Evolutionary conservation across 176 grass and related monocot genomes (phyloP), one percentile per base, ranked within the genome.

Genomic region (Musa beccarii): DNA sequence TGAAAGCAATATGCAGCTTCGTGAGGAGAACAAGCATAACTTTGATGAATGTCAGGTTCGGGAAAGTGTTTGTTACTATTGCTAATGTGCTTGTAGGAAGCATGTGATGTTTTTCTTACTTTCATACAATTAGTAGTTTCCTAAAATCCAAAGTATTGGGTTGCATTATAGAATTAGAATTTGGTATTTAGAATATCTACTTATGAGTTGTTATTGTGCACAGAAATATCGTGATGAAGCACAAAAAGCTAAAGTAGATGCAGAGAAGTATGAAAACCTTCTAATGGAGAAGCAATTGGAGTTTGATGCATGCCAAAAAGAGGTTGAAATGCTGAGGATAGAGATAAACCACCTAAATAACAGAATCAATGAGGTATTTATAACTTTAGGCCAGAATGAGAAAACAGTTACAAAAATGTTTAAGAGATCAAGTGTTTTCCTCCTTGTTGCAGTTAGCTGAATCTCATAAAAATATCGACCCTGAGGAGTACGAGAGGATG

Each of bases 1-100:
- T 77, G 95, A 98, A 89, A 98, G 95, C 84, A 98, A 98, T 61
- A 90, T 98, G 79, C 95, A 98, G 28, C 95, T 98, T 84, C 85
- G 90, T 77, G 95, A 94, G 81, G 95, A 98, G 84, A 98, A 93
- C 79, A 87, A 51, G 15, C 95, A 98, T 49, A 98, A 98, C 71
- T 91, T 89, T 51, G 90, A 98, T 72, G 95, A 98, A 89, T 91
- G 86, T 73, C 95, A 93, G 95, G 95, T 93, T 53, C 20, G 23
- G 43, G 53, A 15, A 65, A 73, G 54, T 7, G n/a, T 83, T 70
- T 75, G 1, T 84, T 82, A 49, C 5, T 79, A 13, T 54, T 25
- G 53, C 9, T 74, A 22, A 34, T 28, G n/a, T 70, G 34, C 34
- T 70, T 50, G 34, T 51, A 20, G 34, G 34, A 43, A 43, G 34